Percentiles rank a stretch among this genome's conserved stretches.
Evolutionary conservation across 179 eudicot species (phyloP).

Genomic region (Nepenthes alata): DNA sequence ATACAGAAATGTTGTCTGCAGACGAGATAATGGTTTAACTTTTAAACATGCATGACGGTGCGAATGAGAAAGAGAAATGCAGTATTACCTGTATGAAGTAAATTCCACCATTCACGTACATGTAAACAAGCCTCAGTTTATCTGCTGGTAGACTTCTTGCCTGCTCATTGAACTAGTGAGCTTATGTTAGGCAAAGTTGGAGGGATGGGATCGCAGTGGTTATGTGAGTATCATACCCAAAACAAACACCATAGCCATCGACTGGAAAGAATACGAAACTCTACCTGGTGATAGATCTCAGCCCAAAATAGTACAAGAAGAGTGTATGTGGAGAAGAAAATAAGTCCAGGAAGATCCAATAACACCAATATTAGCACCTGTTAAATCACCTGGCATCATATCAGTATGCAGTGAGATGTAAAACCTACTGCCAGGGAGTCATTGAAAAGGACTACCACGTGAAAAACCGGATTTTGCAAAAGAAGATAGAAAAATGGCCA

Average conservation of each 20-base stretch:
- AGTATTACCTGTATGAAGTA: constrained; percentile 63
- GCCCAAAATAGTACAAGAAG: constrained; percentile 98
- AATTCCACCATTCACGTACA: constrained; percentile 47
- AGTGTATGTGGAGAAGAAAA: constrained; percentile 85
- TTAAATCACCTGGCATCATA: not conserved
- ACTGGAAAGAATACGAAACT: constrained; percentile 1
- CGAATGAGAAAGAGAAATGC: not conserved
- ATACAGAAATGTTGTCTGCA: not conserved
- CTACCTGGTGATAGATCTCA: constrained; percentile 83
- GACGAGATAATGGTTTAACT: not conserved
- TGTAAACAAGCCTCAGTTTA: constrained; percentile 52
- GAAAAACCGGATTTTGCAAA: no score
- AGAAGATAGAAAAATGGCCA: no score
- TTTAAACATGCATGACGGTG: not conserved
- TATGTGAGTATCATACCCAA: not conserved
- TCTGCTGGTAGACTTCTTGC: constrained; percentile 81
- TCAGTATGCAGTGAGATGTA: not conserved
- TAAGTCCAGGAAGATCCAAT: constrained; percentile 76
- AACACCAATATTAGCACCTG: constrained; percentile 52
- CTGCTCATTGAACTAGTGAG: constrained; percentile 33
- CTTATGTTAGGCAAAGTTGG: constrained; percentile 2
- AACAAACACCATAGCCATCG: not conserved
- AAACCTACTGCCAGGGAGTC: not conserved
- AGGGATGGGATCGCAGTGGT: not conserved
- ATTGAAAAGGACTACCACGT: no score